Base-by-base conservation (phyloP, 1,139 yeast species). In the Candida sanyaensis region DNA sequence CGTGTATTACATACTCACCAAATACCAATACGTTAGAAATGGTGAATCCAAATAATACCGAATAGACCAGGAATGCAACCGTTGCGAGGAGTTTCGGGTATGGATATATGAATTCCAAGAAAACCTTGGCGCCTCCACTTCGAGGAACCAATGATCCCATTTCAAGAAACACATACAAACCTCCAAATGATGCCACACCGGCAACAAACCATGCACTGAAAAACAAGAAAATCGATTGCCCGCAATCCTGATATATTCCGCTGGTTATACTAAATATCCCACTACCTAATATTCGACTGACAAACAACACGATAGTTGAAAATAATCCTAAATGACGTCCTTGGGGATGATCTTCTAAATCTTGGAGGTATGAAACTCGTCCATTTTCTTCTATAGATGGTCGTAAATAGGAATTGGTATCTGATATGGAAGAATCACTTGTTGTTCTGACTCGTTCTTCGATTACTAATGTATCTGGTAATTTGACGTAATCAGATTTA, bases 221-320 rank as follows among this genome's bases (percentile, higher is more conserved):
- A 61, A 84, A 86, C 40, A 83, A 59, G 29, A 75, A 66, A 1
- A 84, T 81, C 3, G 86, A 83, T 27, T 88, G 82, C 21, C 91
- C 92, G 57, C 84, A 80, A 56, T 84, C 86, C 40, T 76, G 77
- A 57, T 79, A 84, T 33, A 86, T 81, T 24, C 84, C 80, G 13
- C 88, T 78, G 0, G 92, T 85, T 1, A 85, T 81, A 12, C 90
- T 85, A 66, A 86, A 84, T 13, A 86, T 86, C 0, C 93, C 93
- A 1, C 90, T 83, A 0, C 93, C 93, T n/a, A 86, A 71, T 39
- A 86, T 86, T 50, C 91, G 68, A 24, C 88, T 81, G 3, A 86
- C 75, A 55, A 84, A 83, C 49, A 85, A 55, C 21, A 84, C 76
- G 43, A 84, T 74, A 0, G 88, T 84, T 5, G 90, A 83, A 56